phyloP scores from a whole-genome alignment of 768 basidiomycete genomes.

The Scleroderma bovista region DNA sequence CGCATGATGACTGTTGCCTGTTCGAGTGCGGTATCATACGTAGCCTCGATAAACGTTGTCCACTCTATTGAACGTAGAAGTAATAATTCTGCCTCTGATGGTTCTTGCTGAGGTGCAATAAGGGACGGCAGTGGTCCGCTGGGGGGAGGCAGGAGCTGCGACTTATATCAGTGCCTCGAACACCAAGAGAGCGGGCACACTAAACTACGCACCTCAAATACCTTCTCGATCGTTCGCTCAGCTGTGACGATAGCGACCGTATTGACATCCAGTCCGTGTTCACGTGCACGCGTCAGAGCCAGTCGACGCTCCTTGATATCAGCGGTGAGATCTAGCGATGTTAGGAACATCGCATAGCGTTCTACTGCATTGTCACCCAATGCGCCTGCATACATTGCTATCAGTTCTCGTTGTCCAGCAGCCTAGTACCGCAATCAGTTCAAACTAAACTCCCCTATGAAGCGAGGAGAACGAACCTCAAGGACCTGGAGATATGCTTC shows the following conservation, averaged over 20 bases:
- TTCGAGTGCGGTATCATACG: conserved; percentile 72
- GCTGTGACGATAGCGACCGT: conserved; percentile 79
- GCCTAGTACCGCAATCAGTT: conserved; percentile 33
- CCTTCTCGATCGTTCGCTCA: conserved; percentile 66
- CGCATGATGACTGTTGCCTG: conserved; percentile 86
- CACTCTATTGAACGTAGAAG: conserved; percentile 90
- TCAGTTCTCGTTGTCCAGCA: conserved; percentile 77
- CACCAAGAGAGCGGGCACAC: conserved; percentile 3
- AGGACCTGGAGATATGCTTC: conserved; percentile 86
- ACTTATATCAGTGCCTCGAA: conserved; percentile 4
- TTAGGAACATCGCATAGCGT: conserved; percentile 87
- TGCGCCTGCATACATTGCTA: conserved; percentile 91
- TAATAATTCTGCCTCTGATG: conserved; percentile 53
- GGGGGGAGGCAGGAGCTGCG: conserved; percentile 47
- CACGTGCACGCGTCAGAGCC: conserved; percentile 70
- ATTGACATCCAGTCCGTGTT: conserved; percentile 80
- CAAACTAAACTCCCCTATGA: not conserved
- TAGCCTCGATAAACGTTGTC: conserved; percentile 75
- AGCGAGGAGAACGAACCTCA: conserved; percentile 45
- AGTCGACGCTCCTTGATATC: conserved; percentile 59
- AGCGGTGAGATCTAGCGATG: conserved; percentile 61
- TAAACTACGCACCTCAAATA: conserved; percentile 48
- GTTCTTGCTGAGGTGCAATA: conserved; percentile 49
- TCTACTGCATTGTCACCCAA: conserved; percentile 88
- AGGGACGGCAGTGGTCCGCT: conserved; percentile 58